Conservation (phyloP, 768 basidiomycete genomes). For the Phaffia tasmanica region DNA sequence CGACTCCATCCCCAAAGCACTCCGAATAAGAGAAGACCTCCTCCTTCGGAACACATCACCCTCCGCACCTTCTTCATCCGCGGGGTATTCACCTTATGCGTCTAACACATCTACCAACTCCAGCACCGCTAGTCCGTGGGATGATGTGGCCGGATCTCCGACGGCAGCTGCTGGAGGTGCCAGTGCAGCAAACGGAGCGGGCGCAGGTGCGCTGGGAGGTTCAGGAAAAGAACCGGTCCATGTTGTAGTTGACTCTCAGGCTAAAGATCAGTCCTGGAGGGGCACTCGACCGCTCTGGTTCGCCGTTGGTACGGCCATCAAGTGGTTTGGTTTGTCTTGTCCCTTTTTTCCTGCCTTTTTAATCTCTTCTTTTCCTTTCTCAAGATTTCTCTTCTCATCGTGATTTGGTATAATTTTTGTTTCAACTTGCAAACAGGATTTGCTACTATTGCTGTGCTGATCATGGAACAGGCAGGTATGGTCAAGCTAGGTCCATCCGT, state of each 20-base stretch:
- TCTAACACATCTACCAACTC: neutral
- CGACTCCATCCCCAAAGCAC: constrained; percentile 8
- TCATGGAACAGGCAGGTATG: constrained; percentile 24
- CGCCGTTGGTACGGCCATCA: constrained; percentile 17
- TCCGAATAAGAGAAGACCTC: constrained; percentile 23
- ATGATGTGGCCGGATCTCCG: neutral
- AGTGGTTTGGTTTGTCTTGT: constrained; percentile 18
- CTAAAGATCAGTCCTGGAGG: constrained; percentile 11
- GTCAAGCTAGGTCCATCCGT: constrained; percentile 21
- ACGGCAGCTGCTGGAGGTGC: neutral
- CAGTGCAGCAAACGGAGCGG: neutral
- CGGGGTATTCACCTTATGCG: neutral
- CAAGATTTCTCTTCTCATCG: neutral
- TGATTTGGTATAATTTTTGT: neutral
- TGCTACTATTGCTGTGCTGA: constrained; percentile 46
- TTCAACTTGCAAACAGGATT: constrained; percentile 36
- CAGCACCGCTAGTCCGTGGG: neutral
- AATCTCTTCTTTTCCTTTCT: neutral
- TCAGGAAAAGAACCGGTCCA: constrained; percentile 7
- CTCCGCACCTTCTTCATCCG: constrained; percentile 1
- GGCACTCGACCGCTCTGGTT: constrained; percentile 11
- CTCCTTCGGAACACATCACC: constrained; percentile 6
- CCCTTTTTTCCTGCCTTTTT: neutral
- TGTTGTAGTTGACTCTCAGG: constrained; percentile 13
- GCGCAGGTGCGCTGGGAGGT: neutral